phyloP scores from a whole-genome alignment of 2,329 filamentous ascomycete species.

The Ophiocordyceps camponoti-leonardi region DNA sequence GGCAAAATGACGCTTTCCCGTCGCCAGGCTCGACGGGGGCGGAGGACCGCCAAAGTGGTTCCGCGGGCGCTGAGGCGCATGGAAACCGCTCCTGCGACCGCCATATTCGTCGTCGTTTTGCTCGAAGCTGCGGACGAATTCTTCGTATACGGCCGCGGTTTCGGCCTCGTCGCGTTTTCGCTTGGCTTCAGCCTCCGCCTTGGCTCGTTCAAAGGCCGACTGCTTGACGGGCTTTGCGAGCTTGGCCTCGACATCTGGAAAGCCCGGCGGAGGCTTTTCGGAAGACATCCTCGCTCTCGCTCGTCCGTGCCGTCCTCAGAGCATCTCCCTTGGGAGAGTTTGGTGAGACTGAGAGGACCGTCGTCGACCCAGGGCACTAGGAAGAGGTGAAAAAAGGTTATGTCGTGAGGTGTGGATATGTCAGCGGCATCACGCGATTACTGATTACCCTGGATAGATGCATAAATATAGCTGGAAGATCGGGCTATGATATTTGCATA shows the following conservation, averaged over 20 bases:
- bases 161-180: slow-evolving; percentile 69
- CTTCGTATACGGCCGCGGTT: slow-evolving; percentile 70
- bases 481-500: too few relatives aligned
- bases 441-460: too few relatives aligned
- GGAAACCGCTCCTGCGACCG: slow-evolving; percentile 1
- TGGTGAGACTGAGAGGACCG: too few relatives aligned
- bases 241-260: slow-evolving; percentile 61
- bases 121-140: slow-evolving; percentile 70
- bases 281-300: slow-evolving; percentile 21
- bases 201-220: slow-evolving; percentile 75
- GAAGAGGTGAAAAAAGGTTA: too few relatives aligned
- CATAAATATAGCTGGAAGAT: too few relatives aligned
- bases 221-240: slow-evolving; percentile 67
- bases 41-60: slow-evolving; percentile 10
- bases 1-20: slow-evolving; percentile 46
- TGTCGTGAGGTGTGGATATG: too few relatives aligned
- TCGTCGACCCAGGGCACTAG: too few relatives aligned
- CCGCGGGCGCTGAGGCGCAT: slow-evolving; percentile 7
- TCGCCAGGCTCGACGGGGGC: slow-evolving; percentile 1
- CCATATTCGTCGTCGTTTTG: slow-evolving; percentile 38
- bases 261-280: slow-evolving; percentile 32
- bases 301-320: not conserved
- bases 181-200: slow-evolving; percentile 80
- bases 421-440: too few relatives aligned
- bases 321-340: not conserved